Evolutionary conservation across 2,329 filamentous ascomycete genomes (phyloP).

Genomic region (Epichloe sp.): DNA sequence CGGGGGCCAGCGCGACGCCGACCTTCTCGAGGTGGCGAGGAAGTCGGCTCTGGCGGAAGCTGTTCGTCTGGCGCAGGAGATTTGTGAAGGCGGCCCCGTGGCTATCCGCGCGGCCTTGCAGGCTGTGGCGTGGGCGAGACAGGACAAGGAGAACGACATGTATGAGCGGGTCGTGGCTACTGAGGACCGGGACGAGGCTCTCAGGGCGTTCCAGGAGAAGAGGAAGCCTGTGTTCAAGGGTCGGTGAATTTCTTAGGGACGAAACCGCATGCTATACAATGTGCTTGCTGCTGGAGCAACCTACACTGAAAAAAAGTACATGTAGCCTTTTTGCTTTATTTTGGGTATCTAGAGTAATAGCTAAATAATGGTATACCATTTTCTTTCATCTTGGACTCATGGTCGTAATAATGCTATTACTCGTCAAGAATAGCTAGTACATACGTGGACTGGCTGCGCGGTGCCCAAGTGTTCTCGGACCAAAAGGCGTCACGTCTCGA

Average conservation of each 20-base stretch:
- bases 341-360: no score
- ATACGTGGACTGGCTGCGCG: no score
- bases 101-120: constrained; percentile 67
- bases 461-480: no score
- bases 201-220: constrained; percentile 66
- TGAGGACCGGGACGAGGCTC: constrained; percentile 76
- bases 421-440: no score
- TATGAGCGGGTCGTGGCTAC: constrained; percentile 75
- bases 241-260: constrained; percentile 19
- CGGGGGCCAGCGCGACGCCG: constrained; percentile 30
- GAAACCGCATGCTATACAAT: no score
- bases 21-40: constrained; percentile 44
- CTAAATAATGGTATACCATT: no score
- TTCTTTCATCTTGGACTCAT: no score
- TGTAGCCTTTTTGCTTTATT: no score
- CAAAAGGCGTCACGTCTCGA: no score
- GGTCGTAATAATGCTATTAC: no score
- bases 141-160: constrained; percentile 73
- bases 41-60: constrained; percentile 61
- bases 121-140: constrained; percentile 60
- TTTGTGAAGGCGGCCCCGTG: constrained; percentile 80
- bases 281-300: no score
- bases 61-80: constrained; percentile 65
- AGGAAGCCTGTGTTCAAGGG: constrained; percentile 46
- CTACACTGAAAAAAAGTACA: no score